Evolutionary conservation across 768 basidiomycete species (phyloP), one percentile per base, ranked within the genome.

Genomic region (Leccinum arenicola): DNA sequence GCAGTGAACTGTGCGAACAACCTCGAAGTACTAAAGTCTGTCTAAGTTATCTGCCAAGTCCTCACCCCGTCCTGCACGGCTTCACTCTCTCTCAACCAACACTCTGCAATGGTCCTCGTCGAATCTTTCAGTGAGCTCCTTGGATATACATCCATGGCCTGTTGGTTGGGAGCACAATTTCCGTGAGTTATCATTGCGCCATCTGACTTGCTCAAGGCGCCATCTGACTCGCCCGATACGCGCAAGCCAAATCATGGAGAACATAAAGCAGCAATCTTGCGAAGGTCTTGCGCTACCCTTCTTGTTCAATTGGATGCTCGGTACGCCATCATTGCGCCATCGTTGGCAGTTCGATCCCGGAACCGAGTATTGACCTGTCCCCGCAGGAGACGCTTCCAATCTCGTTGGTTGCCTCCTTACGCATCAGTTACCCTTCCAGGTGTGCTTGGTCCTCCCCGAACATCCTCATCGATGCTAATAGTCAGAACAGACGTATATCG

Each of bases 231-330:
- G 48, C 45, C 52, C 19, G 15, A 6, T 53, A 8, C 19, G 29
- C 33, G 40, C 51, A 58, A 95, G 93, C 51, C 95, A 97, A 78
- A 81, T 96, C 9, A 50, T 95, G 33, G 87, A 92, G 76, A 97
- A 95, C 73, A 76, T 82, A 57, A 79, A 78, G 57, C 77, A 81
- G 17, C 84, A 88, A 70, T 93, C 91, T 48, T 93, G 89, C 70
- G 93, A 94, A 66, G 89, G 95, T 31, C 85, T 99, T 52, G 90
- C 97, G 1, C 78, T 98, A 17, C 94, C 95, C 0, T 99, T 99
- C 74, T 81, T 99, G 55, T 80, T 86, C 61, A 97, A 92, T 66
- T 99, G 97, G 97, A 77, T 95, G 58, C 79, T 92, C 23, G 95
- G 94, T 94, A 68, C 66, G 83, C 74, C 40, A 23, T 51, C n/a